These are phyloP conservation scores for Fraxinus greggii DNA, from an alignment of 305 asterid genomes.

Conservation along the genomic window DNA sequence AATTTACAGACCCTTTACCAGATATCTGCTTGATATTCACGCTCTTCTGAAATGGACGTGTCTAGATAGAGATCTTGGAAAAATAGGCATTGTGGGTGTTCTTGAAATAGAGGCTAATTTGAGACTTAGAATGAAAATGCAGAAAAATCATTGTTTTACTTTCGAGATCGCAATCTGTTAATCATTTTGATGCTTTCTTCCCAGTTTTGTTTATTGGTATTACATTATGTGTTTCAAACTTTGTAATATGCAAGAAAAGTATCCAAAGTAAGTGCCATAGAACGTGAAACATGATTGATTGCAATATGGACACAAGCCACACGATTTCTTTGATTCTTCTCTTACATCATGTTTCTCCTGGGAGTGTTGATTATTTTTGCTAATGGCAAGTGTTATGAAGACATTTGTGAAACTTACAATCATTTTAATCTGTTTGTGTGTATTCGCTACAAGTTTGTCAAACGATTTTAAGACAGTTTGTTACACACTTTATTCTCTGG, in stretches of 20 bases:
- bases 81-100: neutral
- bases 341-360: neutral
- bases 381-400: neutral
- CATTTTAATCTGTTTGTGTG: neutral
- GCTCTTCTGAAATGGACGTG: neutral
- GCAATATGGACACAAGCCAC: neutral
- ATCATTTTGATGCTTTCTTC: neutral
- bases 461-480: neutral
- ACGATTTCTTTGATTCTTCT: neutral
- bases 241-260: neutral
- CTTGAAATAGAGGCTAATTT: neutral
- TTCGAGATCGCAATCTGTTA: neutral
- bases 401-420: neutral
- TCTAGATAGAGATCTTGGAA: neutral
- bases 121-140: neutral
- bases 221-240: neutral
- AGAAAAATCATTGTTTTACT: neutral
- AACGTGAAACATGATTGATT: neutral
- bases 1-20: neutral
- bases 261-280: neutral
- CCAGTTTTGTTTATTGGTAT: neutral
- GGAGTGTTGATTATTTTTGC: neutral
- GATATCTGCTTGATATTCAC: neutral
- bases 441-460: neutral
- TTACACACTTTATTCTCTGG: neutral